Evolutionary conservation across 2,329 filamentous ascomycete genomes (phyloP).

Genomic region (Pseudocercospora ulei): DNA sequence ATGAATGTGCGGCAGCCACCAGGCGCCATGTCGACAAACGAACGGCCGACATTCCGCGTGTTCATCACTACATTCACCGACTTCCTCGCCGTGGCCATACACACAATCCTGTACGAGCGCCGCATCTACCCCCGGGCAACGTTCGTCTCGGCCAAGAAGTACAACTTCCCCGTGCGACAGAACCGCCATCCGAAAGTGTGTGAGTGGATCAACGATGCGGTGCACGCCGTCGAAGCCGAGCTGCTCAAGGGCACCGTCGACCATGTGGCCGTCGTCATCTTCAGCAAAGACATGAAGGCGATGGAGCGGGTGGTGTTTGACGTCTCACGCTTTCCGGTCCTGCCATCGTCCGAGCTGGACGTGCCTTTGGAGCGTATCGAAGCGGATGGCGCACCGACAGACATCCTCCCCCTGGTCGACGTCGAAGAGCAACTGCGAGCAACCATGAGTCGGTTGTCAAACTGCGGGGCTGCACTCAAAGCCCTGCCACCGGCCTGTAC

Average conservation of each 20-base stretch:
- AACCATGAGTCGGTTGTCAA: conserved; percentile 53
- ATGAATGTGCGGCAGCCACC: too few species aligned
- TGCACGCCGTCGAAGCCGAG: conserved; percentile 60
- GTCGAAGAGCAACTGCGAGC: conserved; percentile 64
- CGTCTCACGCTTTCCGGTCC: conserved; percentile 47
- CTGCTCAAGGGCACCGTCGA: conserved; percentile 52
- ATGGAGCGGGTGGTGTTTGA: conserved; percentile 54
- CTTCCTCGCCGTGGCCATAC: conserved; percentile 73
- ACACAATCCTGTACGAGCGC: conserved; percentile 78
- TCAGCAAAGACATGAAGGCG: conserved; percentile 44
- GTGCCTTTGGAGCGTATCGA: conserved; percentile 42
- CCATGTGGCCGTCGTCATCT: conserved; percentile 49
- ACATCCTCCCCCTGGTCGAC: conserved; percentile 39
- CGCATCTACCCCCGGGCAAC: conserved; percentile 65
- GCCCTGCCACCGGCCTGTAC: conserved; percentile 56
- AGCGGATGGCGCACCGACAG: conserved; percentile 21
- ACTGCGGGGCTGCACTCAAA: conserved; percentile 49
- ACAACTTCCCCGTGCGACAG: conserved; percentile 75
- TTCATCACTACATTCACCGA: conserved; percentile 62
- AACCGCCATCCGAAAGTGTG: conserved; percentile 78
- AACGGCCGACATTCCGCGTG: conserved; percentile 39
- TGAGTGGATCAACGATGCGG: conserved; percentile 73
- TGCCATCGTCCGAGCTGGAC: conserved; percentile 42
- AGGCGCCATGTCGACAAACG: too few species aligned
- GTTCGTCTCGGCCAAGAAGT: conserved; percentile 69